phyloP scores from a whole-genome alignment of 768 basidiomycete species.

The Neoboletus subvelutipes region DNA sequence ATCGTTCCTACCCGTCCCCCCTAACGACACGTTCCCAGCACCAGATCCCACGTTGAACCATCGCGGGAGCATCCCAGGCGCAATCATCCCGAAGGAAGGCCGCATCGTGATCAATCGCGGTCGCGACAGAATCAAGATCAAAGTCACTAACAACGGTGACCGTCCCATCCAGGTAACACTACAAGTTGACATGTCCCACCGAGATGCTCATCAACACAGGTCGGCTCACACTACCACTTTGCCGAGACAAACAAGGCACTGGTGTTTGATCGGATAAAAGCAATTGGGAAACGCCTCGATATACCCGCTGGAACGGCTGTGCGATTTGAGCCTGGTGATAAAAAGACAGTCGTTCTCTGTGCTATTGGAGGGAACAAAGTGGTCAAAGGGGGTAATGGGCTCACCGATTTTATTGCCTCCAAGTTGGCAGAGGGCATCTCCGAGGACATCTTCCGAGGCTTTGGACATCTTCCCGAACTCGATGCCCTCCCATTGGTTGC shows the following conservation, averaged over 20 bases:
- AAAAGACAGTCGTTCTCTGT: constrained; percentile 80
- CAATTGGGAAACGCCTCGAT: constrained; percentile 86
- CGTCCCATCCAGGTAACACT: constrained; percentile 80
- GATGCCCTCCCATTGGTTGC: constrained; percentile 48
- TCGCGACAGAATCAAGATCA: constrained; percentile 63
- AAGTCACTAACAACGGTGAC: constrained; percentile 89
- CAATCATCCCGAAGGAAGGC: constrained; percentile 64
- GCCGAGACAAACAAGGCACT: constrained; percentile 83
- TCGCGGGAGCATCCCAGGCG: constrained; percentile 65
- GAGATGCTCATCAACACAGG: constrained; percentile 39
- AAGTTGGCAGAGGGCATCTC: constrained; percentile 44
- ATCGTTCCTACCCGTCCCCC: constrained; percentile 85
- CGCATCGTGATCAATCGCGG: constrained; percentile 76
- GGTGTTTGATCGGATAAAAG: constrained; percentile 75
- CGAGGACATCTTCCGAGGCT: constrained; percentile 43
- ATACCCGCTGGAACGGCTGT: constrained; percentile 95
- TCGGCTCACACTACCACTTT: constrained; percentile 96
- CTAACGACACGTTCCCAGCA: constrained; percentile 61
- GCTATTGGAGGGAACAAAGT: constrained; percentile 68
- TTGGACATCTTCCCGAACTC: constrained; percentile 69
- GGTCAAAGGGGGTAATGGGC: constrained; percentile 76
- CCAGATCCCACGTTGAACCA: constrained; percentile 48
- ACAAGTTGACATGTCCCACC: neutral
- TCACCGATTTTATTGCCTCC: constrained; percentile 44
- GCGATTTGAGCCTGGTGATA: constrained; percentile 92